Percentiles rank a stretch among this genome's conserved stretches.
Evolutionary conservation across 164 flowering plant genomes (phyloP).

Genomic region (Buxus sempervirens): DNA sequence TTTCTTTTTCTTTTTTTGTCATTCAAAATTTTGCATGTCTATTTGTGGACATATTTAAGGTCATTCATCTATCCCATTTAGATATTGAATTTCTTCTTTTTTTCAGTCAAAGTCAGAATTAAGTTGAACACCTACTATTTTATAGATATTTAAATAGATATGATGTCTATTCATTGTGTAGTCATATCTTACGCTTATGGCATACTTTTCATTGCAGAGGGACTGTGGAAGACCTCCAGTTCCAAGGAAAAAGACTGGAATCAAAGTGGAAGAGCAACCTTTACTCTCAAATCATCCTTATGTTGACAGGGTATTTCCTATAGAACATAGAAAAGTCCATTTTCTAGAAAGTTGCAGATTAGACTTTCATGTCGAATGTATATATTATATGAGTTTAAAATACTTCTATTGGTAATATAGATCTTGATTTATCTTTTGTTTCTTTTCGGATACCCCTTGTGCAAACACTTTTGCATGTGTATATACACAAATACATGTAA

Average conservation of each 20-base stretch:
- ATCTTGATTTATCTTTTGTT: too few species aligned
- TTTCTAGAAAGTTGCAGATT: neutral
- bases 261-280: slow-evolving; percentile 76
- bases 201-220: slow-evolving; percentile 49
- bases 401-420: too few species aligned
- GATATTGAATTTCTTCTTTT: neutral
- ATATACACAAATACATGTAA: too few species aligned
- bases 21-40: neutral
- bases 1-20: too few species aligned
- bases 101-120: neutral
- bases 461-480: too few species aligned
- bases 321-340: neutral
- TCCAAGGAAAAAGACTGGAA: slow-evolving; percentile 67
- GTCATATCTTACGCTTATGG: neutral
- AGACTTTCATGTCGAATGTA: too few species aligned
- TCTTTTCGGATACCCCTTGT: too few species aligned
- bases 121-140: neutral
- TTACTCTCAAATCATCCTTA: slow-evolving; percentile 86
- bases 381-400: too few species aligned
- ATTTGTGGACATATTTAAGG: neutral
- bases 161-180: neutral
- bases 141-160: neutral
- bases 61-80: neutral
- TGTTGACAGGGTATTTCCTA: slow-evolving; percentile 68
- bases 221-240: slow-evolving; percentile 89